A percentile compares a stretch with the other conserved stretches of the same genome.
Conservation (phyloP, 768 basidiomycete genomes). For the Kwoniella sp. region DNA sequence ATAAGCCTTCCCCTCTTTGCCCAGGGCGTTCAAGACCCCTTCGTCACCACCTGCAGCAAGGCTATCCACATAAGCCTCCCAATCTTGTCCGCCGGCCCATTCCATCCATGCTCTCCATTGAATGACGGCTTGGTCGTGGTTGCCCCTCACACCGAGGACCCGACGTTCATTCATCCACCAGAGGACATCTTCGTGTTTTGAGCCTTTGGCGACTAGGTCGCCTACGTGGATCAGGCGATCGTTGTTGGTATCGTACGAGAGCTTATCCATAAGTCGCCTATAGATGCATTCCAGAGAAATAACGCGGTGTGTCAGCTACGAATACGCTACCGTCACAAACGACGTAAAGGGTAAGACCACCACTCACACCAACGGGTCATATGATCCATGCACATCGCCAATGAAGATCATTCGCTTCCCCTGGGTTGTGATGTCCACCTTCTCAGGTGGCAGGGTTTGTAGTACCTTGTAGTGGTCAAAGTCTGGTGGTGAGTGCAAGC, state of each 20-base stretch:
- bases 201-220: slow-evolving; percentile 76
- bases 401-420: slow-evolving; percentile 68
- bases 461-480: slow-evolving; percentile 54
- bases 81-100: slow-evolving; percentile 59
- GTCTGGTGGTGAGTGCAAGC: too few relatives aligned
- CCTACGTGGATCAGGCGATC: slow-evolving; percentile 82
- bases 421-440: slow-evolving; percentile 37
- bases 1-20: slow-evolving; percentile 56
- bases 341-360: neutral
- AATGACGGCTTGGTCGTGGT: slow-evolving; percentile 84
- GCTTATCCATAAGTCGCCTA: slow-evolving; percentile 67
- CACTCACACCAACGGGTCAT: slow-evolving; percentile 68
- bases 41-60: slow-evolving; percentile 40
- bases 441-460: slow-evolving; percentile 40
- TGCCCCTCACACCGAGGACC: slow-evolving; percentile 82
- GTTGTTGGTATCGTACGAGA: slow-evolving; percentile 64
- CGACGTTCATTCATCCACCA: slow-evolving; percentile 67
- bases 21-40: slow-evolving; percentile 58
- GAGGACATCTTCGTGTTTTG: slow-evolving; percentile 64
- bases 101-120: slow-evolving; percentile 87
- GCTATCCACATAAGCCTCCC: slow-evolving; percentile 60
- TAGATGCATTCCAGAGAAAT: neutral
- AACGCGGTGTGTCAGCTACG: neutral
- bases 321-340: neutral
- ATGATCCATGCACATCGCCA: slow-evolving; percentile 88